Percentiles rank a stretch among this genome's conserved stretches.
Evolutionary conservation across 1,284 basidiomycete genomes (phyloP).

Genomic region (Leccinum pallidistipes): DNA sequence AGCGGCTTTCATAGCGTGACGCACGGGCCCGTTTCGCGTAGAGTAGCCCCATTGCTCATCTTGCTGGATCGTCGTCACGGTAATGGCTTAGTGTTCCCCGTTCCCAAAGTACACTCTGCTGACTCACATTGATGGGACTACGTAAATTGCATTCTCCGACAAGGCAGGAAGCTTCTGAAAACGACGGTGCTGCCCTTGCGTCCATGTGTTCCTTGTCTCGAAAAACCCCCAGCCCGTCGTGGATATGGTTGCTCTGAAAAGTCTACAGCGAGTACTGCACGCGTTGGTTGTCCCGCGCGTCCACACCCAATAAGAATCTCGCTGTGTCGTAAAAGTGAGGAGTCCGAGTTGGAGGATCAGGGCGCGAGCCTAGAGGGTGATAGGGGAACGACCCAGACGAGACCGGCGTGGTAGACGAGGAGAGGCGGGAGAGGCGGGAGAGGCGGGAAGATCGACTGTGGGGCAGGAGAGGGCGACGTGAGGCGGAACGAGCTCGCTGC

Average conservation of each 20-base stretch:
- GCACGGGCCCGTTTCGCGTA: neutral
- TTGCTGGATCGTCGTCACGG: neutral
- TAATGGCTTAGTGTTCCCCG: neutral
- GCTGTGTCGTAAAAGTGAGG: too few species aligned
- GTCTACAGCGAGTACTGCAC: too few species aligned
- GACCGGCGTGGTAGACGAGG: too few species aligned
- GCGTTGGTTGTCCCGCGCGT: too few species aligned
- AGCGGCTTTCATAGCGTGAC: neutral
- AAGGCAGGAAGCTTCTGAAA: neutral
- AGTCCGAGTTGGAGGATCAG: too few species aligned
- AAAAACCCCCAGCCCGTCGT: neutral
- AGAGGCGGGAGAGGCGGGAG: too few species aligned
- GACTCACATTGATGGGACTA: neutral
- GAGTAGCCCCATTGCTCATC: neutral
- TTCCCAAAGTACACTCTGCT: neutral
- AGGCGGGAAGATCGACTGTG: too few species aligned
- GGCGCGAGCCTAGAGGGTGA: too few species aligned
- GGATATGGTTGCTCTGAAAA: neutral
- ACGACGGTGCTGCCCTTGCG: neutral
- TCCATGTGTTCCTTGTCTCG: conserved; percentile 1
- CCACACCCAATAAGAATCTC: too few species aligned
- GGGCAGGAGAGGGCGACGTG: too few species aligned
- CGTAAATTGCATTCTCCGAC: conserved; percentile 9
- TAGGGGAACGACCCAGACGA: too few species aligned
- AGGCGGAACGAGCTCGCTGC: too few species aligned